These are phyloP conservation scores for Ascoidea tarda DNA, from an alignment of 805 yeast species.

Conservation along the genomic window DNA sequence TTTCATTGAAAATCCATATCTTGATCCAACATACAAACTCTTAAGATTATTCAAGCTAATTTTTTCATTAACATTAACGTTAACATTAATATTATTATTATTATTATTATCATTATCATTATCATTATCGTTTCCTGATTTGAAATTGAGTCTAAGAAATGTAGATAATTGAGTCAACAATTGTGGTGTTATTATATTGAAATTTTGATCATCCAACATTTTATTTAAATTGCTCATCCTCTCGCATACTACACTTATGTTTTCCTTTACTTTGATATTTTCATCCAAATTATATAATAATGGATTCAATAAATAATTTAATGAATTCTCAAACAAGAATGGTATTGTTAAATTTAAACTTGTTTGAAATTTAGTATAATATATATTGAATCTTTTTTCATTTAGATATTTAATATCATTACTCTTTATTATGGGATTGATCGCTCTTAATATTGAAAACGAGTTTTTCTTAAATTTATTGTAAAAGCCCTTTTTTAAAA, in stretches of 20 bases:
- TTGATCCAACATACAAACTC: constrained; percentile 6
- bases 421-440: constrained; percentile 7
- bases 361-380: constrained; percentile 20
- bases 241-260: no score
- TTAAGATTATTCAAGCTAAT: constrained; percentile 1
- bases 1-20: constrained; percentile 70
- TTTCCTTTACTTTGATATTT: constrained; percentile 1
- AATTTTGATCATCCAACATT: constrained; percentile 8
- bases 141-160: constrained; percentile 16
- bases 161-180: constrained; percentile 27
- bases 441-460: constrained; percentile 14
- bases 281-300: constrained; percentile 18
- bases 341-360: constrained; percentile 24
- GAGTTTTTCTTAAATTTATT: constrained; percentile 11
- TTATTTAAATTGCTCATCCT: constrained; percentile 1
- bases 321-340: constrained; percentile 28
- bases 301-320: constrained; percentile 27
- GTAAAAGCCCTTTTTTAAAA: constrained; percentile 9
- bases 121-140: neutral
- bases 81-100: neutral
- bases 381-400: constrained; percentile 10
- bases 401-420: constrained; percentile 1
- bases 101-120: neutral
- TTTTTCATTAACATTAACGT: neutral
- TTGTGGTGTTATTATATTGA: constrained; percentile 26